Evolutionary conservation across 2,329 filamentous ascomycete genomes (phyloP).

Genomic region (Monilinia vaccinii-corymbosi): DNA sequence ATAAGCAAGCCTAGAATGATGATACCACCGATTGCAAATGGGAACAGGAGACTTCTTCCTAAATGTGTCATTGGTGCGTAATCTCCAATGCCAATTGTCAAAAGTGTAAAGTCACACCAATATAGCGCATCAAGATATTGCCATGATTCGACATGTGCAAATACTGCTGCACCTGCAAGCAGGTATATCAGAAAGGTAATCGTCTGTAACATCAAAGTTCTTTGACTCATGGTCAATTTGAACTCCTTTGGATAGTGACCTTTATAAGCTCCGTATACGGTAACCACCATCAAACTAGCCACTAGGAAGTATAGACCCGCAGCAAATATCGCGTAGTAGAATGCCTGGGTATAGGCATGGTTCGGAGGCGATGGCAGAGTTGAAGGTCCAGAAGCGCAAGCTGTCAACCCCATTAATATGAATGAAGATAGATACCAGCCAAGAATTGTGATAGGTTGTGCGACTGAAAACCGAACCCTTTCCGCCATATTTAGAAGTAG

Average conservation of each 20-base stretch:
- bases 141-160: slow-evolving; percentile 64
- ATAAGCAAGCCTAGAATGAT: slow-evolving; percentile 80
- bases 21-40: slow-evolving; percentile 74
- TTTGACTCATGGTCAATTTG: slow-evolving; percentile 66
- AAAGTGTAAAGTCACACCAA: slow-evolving; percentile 65
- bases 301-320: slow-evolving; percentile 70
- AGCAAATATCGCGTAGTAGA: slow-evolving; percentile 77
- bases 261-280: slow-evolving; percentile 64
- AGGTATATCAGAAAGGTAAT: slow-evolving; percentile 79
- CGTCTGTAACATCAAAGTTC: slow-evolving; percentile 84
- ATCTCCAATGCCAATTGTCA: slow-evolving; percentile 58
- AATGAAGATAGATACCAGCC: slow-evolving; percentile 62
- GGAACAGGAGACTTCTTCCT: slow-evolving; percentile 65
- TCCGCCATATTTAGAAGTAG: slow-evolving; percentile 82
- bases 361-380: slow-evolving; percentile 37
- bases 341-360: slow-evolving; percentile 69
- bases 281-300: slow-evolving; percentile 66
- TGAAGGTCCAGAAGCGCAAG: slow-evolving; percentile 54
- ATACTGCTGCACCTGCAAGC: slow-evolving; percentile 66
- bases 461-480: slow-evolving; percentile 68
- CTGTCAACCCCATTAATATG: slow-evolving; percentile 56
- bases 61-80: slow-evolving; percentile 40
- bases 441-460: slow-evolving; percentile 73
- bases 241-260: slow-evolving; percentile 73
- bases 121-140: slow-evolving; percentile 69